These are phyloP conservation scores for Glonium stellatum DNA, from an alignment of 495 filamentous ascomycete genomes.

Conservation along the genomic window DNA sequence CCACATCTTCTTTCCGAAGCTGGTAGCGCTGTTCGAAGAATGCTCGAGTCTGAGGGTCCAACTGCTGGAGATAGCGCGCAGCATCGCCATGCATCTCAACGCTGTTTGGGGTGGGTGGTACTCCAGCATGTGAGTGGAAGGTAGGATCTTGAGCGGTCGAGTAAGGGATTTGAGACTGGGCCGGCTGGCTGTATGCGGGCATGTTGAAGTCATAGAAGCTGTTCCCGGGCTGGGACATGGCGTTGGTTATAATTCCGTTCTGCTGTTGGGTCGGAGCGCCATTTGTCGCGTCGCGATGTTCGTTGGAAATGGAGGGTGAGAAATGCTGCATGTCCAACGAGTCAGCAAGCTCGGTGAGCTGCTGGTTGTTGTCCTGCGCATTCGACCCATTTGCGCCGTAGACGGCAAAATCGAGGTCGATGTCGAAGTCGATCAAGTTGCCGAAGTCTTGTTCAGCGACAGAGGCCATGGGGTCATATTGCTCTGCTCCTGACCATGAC, in stretches of 20 bases:
- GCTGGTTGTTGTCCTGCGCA: conserved; percentile 16
- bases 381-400: conserved; percentile 7
- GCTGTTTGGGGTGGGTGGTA: conserved; percentile 91
- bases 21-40: conserved; percentile 64
- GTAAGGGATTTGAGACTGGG: conserved; percentile 32
- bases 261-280: conserved; percentile 15
- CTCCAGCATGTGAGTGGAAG: conserved; percentile 28
- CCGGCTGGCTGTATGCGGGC: conserved; percentile 41
- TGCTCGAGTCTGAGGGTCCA: conserved; percentile 55
- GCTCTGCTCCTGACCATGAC: conserved; percentile 24
- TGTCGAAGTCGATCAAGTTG: conserved; percentile 29
- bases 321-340: conserved; percentile 28
- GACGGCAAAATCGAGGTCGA: conserved; percentile 30
- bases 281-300: conserved; percentile 8
- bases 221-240: conserved; percentile 9
- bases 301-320: conserved; percentile 10
- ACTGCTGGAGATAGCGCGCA: conserved; percentile 50
- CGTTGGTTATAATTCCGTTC: conserved; percentile 23
- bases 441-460: conserved; percentile 27
- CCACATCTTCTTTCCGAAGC: conserved; percentile 73
- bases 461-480: conserved; percentile 27
- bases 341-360: conserved; percentile 21
- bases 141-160: conserved; percentile 12
- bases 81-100: conserved; percentile 73
- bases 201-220: conserved; percentile 25